Evolutionary conservation across 352 stramenopile species (phyloP), one percentile per base, ranked within the genome.

Genomic region (Ophiocytium majus): DNA sequence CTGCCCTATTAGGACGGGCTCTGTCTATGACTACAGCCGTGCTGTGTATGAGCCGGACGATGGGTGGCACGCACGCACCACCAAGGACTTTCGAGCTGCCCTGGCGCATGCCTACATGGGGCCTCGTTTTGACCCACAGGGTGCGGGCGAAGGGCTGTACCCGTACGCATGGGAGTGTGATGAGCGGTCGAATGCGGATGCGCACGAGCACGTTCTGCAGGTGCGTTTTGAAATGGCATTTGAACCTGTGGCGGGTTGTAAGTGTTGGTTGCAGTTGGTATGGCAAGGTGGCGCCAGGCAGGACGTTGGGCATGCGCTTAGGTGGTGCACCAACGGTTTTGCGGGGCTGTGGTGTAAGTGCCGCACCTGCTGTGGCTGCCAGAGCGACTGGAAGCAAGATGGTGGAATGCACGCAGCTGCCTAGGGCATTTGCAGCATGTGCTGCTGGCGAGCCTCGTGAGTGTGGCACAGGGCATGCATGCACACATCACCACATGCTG

Each of bases 101-200:
- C 5, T 78, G 35, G 66, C 66, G 66, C 66, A 78, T 78, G 66
- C 66, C 32, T 78, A 78, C 14, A 17, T 78, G 66, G 66, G 66
- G 5, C 66, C 66, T 5, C 66, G 66, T 14, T 78, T 78, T 14
- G 66, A 78, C 10, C 66, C 66, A 17, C 32, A 78, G 32, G 35
- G 66, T 5, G 66, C 32, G 14, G 35, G 35, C 5, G 32, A 35
- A 5, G 66, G 66, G 5, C 66, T 78, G 66, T 78, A 43, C 35
- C 66, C 66, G 35, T 14, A 78, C 14, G 66, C 5, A 14, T 78
- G 66, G 66, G 66, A 78, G 66, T 78, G 66, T 78, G 66, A 78
- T 5, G 66, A 78, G 66, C 32, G 66, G 5, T 17, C 66, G 35
- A 5, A 78, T 14, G 32, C 66, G 35, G 66, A 78, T 78, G 32